Evolutionary conservation across 1,284 basidiomycete species (phyloP).

Genomic region (Rhizopogon parksii): DNA sequence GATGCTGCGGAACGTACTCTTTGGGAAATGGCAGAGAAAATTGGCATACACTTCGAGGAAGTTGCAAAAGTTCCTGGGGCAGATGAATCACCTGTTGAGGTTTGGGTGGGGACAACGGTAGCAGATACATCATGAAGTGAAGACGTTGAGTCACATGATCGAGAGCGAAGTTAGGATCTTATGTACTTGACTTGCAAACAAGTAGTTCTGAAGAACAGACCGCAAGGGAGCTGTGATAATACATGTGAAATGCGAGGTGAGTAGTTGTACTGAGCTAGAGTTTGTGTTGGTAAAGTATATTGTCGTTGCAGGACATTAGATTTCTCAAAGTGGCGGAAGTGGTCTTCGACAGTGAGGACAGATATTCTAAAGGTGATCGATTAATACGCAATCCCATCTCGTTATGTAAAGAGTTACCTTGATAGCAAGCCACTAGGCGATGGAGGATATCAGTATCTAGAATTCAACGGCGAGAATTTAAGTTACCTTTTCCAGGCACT

Average conservation of each 20-base stretch:
- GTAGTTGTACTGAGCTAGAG: background rate
- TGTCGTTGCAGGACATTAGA: background rate
- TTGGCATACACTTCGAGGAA: constrained; percentile 47
- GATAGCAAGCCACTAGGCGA: constrained; percentile 74
- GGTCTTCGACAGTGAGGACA: constrained; percentile 83
- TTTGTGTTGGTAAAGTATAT: background rate
- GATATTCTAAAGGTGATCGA: constrained; percentile 53
- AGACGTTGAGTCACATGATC: constrained; percentile 9
- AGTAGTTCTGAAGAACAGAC: background rate
- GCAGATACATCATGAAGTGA: constrained; percentile 5
- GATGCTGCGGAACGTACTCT: constrained; percentile 65
- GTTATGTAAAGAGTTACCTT: constrained; percentile 45
- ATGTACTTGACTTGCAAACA: background rate
- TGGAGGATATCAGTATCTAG: constrained; percentile 11
- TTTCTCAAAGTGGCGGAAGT: constrained; percentile 61
- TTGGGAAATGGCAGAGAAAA: constrained; percentile 53
- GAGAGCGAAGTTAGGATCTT: background rate
- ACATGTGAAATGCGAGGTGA: background rate
- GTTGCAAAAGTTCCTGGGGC: constrained; percentile 51
- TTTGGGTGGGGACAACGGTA: constrained; percentile 48
- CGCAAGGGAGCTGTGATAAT: background rate
- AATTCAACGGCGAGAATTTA: background rate
- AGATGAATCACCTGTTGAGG: constrained; percentile 58
- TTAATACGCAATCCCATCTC: constrained; percentile 4
- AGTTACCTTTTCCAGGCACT: constrained; percentile 69